Conservation (phyloP, 2,329 filamentous ascomycete genomes). For the Ceratocystis variospora region DNA sequence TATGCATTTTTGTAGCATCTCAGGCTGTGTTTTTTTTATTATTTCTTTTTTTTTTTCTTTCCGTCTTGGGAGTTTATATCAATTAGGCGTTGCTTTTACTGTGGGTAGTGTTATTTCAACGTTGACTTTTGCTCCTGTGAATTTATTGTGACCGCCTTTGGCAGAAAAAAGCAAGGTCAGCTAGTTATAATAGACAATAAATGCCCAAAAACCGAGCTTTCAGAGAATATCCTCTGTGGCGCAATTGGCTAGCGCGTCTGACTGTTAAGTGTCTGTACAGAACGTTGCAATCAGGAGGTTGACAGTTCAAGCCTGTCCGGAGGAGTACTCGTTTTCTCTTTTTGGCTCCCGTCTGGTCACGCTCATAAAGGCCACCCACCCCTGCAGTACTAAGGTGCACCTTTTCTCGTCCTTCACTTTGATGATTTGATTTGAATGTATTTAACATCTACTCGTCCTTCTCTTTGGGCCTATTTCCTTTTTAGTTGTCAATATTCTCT, state of each 20-base stretch:
- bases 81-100: background rate
- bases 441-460: no score
- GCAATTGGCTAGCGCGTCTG: conserved; percentile 45
- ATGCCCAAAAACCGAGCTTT: background rate
- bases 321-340: conserved; percentile 11
- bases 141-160: background rate
- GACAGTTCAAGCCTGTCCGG: conserved; percentile 20
- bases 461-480: no score
- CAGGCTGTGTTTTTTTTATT: background rate
- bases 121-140: background rate
- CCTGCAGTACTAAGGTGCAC: no score
- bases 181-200: background rate
- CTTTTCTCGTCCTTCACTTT: no score
- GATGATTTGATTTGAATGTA: no score
- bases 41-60: background rate
- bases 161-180: background rate
- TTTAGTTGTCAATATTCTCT: no score
- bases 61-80: background rate
- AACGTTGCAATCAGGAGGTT: conserved; percentile 19
- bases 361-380: background rate
- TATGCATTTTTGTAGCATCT: background rate
- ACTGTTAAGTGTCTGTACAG: conserved; percentile 34
- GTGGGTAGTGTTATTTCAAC: no score
- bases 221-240: conserved; percentile 27
- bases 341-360: background rate